These are phyloP conservation scores for Xerocomus cyaneibrunnescens DNA, from an alignment of 1,284 basidiomycete genomes.

Conservation along the genomic window DNA sequence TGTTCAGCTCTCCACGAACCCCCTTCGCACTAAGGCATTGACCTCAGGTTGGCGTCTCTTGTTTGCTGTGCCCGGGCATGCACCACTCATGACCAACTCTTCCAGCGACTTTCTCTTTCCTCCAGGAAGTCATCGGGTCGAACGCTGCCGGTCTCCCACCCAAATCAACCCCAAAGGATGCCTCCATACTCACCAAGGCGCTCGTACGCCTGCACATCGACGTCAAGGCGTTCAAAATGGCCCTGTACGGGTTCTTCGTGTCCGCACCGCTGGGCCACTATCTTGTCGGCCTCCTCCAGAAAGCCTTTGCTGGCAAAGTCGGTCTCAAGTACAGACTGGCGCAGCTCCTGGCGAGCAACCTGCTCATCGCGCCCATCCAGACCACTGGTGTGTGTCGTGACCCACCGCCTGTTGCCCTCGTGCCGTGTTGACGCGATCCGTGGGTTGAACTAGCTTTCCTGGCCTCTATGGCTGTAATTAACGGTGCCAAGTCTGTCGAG, in stretches of 20 bases:
- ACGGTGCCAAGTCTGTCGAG: constrained; percentile 69
- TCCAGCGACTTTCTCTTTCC: constrained; percentile 65
- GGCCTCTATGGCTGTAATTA: constrained; percentile 81
- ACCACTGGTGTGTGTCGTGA: constrained; percentile 52
- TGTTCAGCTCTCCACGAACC: constrained; percentile 58
- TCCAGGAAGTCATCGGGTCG: constrained; percentile 80
- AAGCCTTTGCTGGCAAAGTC: constrained; percentile 75
- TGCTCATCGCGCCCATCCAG: constrained; percentile 79
- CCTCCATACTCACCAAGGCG: constrained; percentile 49
- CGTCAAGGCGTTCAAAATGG: constrained; percentile 76
- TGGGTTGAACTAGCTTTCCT: constrained; percentile 53
- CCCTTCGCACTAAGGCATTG: constrained; percentile 72
- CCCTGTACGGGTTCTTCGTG: constrained; percentile 78
- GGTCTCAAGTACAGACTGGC: constrained; percentile 64
- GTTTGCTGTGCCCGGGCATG: neutral
- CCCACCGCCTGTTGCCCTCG: neutral
- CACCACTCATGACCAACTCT: constrained; percentile 4
- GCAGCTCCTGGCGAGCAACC: constrained; percentile 77
- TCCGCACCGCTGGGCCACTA: constrained; percentile 83
- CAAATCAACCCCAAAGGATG: constrained; percentile 50
- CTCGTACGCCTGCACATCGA: constrained; percentile 61
- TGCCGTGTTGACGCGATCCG: neutral
- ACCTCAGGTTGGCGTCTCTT: constrained; percentile 53
- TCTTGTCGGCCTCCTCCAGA: constrained; percentile 72
- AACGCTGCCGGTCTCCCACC: constrained; percentile 62